Evolutionary conservation across 163 green algal genomes (phyloP).

Genomic region (Chlamydomonas reinhardtii): DNA sequence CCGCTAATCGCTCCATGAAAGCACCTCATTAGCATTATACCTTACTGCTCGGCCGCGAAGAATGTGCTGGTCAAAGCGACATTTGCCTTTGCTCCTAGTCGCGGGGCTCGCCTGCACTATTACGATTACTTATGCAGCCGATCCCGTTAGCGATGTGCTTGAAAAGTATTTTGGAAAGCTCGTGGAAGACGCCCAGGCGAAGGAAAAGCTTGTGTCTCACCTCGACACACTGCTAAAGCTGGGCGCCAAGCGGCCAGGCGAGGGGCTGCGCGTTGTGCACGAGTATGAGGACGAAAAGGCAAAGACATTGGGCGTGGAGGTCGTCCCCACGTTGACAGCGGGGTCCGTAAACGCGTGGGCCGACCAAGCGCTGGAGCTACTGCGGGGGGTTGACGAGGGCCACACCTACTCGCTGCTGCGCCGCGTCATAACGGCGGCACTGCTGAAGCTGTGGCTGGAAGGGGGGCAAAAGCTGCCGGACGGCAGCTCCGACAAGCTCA

Average conservation of each 20-base stretch:
- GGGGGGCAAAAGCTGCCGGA: background rate
- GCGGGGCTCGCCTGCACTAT: no score
- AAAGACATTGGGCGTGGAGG: background rate
- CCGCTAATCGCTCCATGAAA: no score
- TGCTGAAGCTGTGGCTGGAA: slow-evolving; percentile 16
- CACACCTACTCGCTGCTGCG: slow-evolving; percentile 23
- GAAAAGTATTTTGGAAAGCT: background rate
- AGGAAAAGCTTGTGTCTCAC: background rate
- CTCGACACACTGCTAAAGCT: slow-evolving; percentile 20
- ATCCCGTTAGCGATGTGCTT: background rate
- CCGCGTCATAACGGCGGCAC: background rate
- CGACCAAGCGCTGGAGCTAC: background rate
- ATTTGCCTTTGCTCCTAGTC: no score
- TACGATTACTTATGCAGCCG: no score
- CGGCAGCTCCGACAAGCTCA: background rate
- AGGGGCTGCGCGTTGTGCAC: slow-evolving; percentile 1
- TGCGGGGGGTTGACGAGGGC: background rate
- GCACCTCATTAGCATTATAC: no score
- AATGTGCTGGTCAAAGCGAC: no score
- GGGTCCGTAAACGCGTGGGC: background rate
- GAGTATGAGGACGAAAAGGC: slow-evolving; percentile 17
- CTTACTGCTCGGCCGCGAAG: no score
- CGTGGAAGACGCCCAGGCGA: background rate
- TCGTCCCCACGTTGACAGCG: background rate
- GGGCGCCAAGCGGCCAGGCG: background rate